Conservation (phyloP, 2,329 filamentous ascomycete genomes). For the Davidsoniella eucalypti region DNA sequence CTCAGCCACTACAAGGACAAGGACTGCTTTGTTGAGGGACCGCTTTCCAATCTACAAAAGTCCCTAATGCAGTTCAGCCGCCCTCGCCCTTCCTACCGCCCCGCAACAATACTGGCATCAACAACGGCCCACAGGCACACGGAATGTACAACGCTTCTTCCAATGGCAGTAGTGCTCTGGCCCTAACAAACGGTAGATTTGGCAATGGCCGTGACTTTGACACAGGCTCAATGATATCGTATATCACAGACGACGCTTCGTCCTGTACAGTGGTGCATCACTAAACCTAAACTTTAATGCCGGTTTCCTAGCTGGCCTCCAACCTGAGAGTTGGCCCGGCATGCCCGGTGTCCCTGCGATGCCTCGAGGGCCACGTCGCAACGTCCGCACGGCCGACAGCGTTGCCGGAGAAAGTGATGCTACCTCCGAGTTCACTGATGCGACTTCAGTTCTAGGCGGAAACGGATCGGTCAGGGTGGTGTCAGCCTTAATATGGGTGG, state of each 20-base stretch:
- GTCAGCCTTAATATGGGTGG: constrained; percentile 10
- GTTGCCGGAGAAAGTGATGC: constrained; percentile 85
- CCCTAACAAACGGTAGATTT: constrained; percentile 20
- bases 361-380: constrained; percentile 49
- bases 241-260: constrained; percentile 92
- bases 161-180: background rate
- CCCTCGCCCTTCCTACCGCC: constrained; percentile 83
- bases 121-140: constrained; percentile 1
- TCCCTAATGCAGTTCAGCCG: constrained; percentile 89
- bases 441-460: constrained; percentile 61
- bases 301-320: constrained; percentile 80
- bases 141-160: constrained; percentile 15
- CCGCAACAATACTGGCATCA: constrained; percentile 14
- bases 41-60: constrained; percentile 86
- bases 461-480: constrained; percentile 61
- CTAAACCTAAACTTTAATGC: constrained; percentile 70
- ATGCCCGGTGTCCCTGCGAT: constrained; percentile 46
- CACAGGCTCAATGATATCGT: constrained; percentile 77
- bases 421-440: constrained; percentile 77
- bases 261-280: constrained; percentile 79
- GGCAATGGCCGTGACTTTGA: constrained; percentile 42
- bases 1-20: constrained; percentile 92
- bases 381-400: constrained; percentile 55
- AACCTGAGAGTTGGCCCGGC: constrained; percentile 72
- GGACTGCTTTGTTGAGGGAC: constrained; percentile 90